These are phyloP conservation scores for Talaromyces atroroseus DNA, from an alignment of 2,329 filamentous ascomycete species.

Conservation along the genomic window DNA sequence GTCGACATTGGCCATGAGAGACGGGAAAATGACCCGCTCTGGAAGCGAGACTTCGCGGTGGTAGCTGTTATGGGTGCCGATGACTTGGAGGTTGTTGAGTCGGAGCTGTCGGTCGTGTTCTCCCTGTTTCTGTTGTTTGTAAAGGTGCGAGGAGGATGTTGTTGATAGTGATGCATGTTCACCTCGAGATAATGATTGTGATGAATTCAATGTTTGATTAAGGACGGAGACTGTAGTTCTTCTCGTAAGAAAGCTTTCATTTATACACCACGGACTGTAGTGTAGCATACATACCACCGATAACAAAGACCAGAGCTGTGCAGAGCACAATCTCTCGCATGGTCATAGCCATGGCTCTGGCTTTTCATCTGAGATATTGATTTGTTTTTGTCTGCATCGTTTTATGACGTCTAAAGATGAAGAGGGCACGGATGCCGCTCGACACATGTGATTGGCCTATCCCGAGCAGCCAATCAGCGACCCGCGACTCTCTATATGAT, in stretches of 20 bases:
- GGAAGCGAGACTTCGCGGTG: conserved; percentile 13
- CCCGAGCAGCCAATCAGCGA: neutral
- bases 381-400: neutral
- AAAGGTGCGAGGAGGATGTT: neutral
- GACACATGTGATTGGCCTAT: neutral
- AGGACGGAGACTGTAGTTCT: conserved; percentile 8
- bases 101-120: conserved; percentile 5
- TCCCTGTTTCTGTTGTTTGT: conserved; percentile 4
- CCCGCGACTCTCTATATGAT: neutral
- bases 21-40: conserved; percentile 9
- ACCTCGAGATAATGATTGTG: neutral
- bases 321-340: conserved; percentile 14
- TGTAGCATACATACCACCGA: conserved; percentile 7
- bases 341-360: conserved; percentile 10
- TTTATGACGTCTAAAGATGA: neutral
- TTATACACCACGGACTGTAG: neutral
- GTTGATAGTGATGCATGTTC: neutral
- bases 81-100: conserved; percentile 13
- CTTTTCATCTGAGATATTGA: neutral
- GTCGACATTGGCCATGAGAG: conserved; percentile 10
- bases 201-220: conserved; percentile 11
- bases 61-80: conserved; percentile 14
- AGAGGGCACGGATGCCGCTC: neutral
- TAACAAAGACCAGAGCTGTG: conserved; percentile 12
- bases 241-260: neutral